Evolutionary conservation across 768 basidiomycete species (phyloP), one percentile per base, ranked within the genome.

Genomic region (Pleurotus tuber-regium): DNA sequence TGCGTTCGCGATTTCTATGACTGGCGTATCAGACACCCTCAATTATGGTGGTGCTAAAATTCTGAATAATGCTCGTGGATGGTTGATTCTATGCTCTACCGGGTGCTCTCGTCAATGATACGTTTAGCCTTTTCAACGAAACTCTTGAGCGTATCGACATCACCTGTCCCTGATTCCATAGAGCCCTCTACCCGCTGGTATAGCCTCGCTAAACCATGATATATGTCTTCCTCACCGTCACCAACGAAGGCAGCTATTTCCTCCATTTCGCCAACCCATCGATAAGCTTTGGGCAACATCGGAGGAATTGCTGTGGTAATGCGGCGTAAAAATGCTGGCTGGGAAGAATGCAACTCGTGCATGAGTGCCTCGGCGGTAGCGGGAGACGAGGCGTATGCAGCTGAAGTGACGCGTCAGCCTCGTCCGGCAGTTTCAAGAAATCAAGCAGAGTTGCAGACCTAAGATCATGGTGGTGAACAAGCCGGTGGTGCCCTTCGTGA

Each of bases 211-310:
- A 82, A 58, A 6, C 79, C 82, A 41, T 69, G 61, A 59, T 80
- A 77, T 4, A 76, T 73, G 19, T 74, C 68, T 0, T 71, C 72
- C 52, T 75, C 72, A 1, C 60, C 67, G 5, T 66, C 70, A 7
- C 74, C 74, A 8, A 84, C 77, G 61, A 84, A 84, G 4, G 63
- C 68, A 2, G 75, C 73, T 33, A 86, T 83, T 62, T 86, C 84
- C 46, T 78, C 68, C 83, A 83, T 84, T 67, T 85, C 82, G 40
- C 75, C 77, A 11, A 78, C 73, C 76, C 75, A 84, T 43, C 83
- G 71, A 57, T 86, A 83, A 3, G 80, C 79, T 55, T 84, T 86
- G n/a, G 76, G 79, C 16, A 81, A 63, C 80, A 83, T 80, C 28
- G 63, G 52, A 4, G 79, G 76, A 24, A 83, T 62, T 1, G 55